These are phyloP conservation scores for Hyphopichia fennica DNA, from an alignment of 1,139 yeast genomes.

Conservation along the genomic window DNA sequence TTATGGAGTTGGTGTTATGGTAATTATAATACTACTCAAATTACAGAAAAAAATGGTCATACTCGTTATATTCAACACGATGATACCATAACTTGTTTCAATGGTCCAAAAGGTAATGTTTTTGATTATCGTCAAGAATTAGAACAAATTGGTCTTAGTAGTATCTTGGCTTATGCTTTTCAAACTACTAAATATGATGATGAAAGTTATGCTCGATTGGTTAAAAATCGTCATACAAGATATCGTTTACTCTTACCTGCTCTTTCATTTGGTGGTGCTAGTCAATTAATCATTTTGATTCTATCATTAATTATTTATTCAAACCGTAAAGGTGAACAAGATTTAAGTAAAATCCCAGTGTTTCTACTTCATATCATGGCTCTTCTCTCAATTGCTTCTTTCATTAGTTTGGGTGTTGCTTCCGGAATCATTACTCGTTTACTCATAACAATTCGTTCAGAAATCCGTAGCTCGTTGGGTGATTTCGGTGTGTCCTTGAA, in stretches of 20 bases:
- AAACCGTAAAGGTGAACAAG: slow-evolving; percentile 27
- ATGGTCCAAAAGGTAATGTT: slow-evolving; percentile 12
- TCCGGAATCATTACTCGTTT: slow-evolving; percentile 26
- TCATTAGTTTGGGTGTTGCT: slow-evolving; percentile 28
- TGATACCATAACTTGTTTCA: slow-evolving; percentile 22
- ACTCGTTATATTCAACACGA: slow-evolving; percentile 13
- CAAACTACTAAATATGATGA: slow-evolving; percentile 20
- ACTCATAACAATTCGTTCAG: slow-evolving; percentile 21
- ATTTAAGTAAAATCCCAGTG: slow-evolving; percentile 29
- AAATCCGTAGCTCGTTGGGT: slow-evolving; percentile 34
- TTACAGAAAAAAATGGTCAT: slow-evolving; percentile 13
- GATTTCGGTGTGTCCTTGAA: slow-evolving; percentile 46
- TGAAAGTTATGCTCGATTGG: slow-evolving; percentile 16
- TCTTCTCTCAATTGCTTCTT: slow-evolving; percentile 31
- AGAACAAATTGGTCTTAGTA: slow-evolving; percentile 36
- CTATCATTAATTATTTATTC: slow-evolving; percentile 35
- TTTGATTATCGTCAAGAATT: slow-evolving; percentile 50
- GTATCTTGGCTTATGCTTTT: slow-evolving; percentile 50
- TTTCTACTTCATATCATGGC: slow-evolving; percentile 33
- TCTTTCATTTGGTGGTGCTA: slow-evolving; percentile 20
- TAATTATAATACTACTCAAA: slow-evolving; percentile 28
- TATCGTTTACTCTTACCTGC: slow-evolving; percentile 26
- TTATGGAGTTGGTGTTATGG: slow-evolving; percentile 51
- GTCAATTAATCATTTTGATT: slow-evolving; percentile 27
- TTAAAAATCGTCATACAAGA: slow-evolving; percentile 16